phyloP scores from a whole-genome alignment of 192 early-diverging fungal genomes.

The Podila horticola region DNA sequence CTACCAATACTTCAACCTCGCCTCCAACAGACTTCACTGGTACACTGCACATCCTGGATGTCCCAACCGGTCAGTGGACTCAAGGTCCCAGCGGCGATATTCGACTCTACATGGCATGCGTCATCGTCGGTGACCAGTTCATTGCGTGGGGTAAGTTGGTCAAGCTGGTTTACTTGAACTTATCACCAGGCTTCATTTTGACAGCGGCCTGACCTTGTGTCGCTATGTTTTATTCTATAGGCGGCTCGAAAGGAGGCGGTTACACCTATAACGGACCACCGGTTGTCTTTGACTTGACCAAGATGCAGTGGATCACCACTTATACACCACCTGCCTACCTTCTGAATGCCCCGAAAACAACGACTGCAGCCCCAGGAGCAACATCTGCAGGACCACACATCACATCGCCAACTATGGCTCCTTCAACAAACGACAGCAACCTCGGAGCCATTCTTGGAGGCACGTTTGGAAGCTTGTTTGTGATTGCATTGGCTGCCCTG shows the following conservation, averaged over 20 bases:
- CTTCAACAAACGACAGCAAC: background rate
- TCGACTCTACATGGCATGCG: slow-evolving; percentile 27
- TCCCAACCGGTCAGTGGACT: slow-evolving; percentile 2
- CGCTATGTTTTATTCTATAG: too few relatives aligned
- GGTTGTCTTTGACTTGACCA: slow-evolving; percentile 20
- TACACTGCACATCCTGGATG: slow-evolving; percentile 23
- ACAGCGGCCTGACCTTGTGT: too few relatives aligned
- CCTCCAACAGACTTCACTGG: slow-evolving; percentile 5
- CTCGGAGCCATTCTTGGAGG: slow-evolving; percentile 17
- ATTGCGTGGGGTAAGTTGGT: slow-evolving; percentile 25
- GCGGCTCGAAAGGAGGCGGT: slow-evolving; percentile 11
- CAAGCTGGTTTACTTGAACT: too few relatives aligned
- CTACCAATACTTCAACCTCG: background rate
- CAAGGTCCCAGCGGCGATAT: background rate
- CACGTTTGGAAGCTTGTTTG: background rate
- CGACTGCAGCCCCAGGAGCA: background rate
- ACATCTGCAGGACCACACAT: too few relatives aligned
- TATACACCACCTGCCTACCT: slow-evolving; percentile 28
- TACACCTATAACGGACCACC: slow-evolving; percentile 14
- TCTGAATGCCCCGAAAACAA: background rate
- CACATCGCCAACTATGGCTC: background rate
- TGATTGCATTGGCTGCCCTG: background rate
- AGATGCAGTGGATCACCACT: slow-evolving; percentile 2
- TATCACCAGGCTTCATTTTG: too few relatives aligned
- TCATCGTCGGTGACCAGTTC: slow-evolving; percentile 31